phyloP scores from a whole-genome alignment of 208 protist species.

The Acanthamoeba triangularis region DNA sequence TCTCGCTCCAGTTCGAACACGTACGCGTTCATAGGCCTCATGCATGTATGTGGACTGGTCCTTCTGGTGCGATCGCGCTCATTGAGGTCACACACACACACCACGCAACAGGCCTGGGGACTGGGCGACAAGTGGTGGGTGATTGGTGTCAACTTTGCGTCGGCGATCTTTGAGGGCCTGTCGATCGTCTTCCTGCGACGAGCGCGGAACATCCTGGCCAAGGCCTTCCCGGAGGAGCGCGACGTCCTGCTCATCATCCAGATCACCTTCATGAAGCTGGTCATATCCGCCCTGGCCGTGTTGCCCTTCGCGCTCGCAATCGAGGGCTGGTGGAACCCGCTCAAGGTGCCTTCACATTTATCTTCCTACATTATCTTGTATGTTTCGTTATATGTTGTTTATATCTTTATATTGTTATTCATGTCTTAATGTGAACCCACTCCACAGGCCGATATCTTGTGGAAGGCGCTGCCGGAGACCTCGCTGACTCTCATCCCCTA shows the following conservation, averaged over 20 bases:
- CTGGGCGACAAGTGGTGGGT: conserved; percentile 52
- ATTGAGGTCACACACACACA: no score
- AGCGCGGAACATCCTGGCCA: conserved; percentile 42
- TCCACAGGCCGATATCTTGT: not conserved
- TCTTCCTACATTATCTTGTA: no score
- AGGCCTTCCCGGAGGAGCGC: conserved; percentile 26
- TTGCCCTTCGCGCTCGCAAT: conserved; percentile 21
- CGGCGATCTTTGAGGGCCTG: conserved; percentile 42
- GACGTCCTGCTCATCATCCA: conserved; percentile 51
- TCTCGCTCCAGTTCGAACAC: conserved; percentile 43
- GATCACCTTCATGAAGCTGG: conserved; percentile 65
- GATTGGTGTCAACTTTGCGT: conserved; percentile 20
- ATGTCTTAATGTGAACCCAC: not conserved
- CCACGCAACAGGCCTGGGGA: not conserved
- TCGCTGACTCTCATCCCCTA: not conserved
- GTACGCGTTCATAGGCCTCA: not conserved
- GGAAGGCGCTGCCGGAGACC: not conserved
- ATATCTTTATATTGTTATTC: no score
- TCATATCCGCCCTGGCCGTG: conserved; percentile 40
- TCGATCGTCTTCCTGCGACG: conserved; percentile 35
- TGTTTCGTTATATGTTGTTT: no score
- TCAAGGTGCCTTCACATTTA: conserved; percentile 10
- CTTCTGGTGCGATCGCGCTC: no score
- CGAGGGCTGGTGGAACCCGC: conserved; percentile 38
- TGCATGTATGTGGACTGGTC: no score